These are phyloP conservation scores for Herpotrichia juniperi DNA, from an alignment of 2,329 filamentous ascomycete species.

Conservation along the genomic window DNA sequence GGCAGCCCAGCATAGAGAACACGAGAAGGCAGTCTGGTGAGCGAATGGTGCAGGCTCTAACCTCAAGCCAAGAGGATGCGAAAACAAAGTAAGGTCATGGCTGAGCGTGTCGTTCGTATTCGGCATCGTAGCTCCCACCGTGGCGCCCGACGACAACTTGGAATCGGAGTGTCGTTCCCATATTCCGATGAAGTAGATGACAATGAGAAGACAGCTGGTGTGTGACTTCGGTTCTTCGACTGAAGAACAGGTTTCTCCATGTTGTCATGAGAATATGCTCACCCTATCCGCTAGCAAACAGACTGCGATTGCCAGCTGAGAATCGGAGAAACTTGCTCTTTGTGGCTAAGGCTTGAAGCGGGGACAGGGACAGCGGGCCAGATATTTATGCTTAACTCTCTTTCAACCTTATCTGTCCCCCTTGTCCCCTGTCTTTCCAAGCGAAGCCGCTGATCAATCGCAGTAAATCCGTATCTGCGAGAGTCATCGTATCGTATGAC, in stretches of 20 bases:
- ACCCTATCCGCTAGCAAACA: background rate
- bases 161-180: background rate
- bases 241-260: background rate
- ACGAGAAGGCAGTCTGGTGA: background rate
- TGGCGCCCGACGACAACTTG: background rate
- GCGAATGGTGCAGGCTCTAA: conserved; percentile 2
- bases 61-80: background rate
- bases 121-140: background rate
- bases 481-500: conserved; percentile 17
- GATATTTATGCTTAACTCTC: conserved; percentile 45
- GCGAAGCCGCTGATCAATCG: conserved; percentile 29
- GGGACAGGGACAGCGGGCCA: conserved; percentile 33
- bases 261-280: background rate
- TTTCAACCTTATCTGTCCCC: conserved; percentile 43
- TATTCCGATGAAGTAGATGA: background rate
- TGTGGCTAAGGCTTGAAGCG: conserved; percentile 22
- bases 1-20: conserved; percentile 3
- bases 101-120: conserved; percentile 2
- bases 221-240: background rate
- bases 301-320: background rate
- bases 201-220: background rate
- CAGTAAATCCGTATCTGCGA: background rate
- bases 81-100: conserved; percentile 5
- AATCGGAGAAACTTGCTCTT: conserved; percentile 13
- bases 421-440: conserved; percentile 32